Percentiles rank a stretch among this genome's conserved stretches.
Conservation (phyloP, 352 stramenopile species). For the Pythium chondricola region DNA sequence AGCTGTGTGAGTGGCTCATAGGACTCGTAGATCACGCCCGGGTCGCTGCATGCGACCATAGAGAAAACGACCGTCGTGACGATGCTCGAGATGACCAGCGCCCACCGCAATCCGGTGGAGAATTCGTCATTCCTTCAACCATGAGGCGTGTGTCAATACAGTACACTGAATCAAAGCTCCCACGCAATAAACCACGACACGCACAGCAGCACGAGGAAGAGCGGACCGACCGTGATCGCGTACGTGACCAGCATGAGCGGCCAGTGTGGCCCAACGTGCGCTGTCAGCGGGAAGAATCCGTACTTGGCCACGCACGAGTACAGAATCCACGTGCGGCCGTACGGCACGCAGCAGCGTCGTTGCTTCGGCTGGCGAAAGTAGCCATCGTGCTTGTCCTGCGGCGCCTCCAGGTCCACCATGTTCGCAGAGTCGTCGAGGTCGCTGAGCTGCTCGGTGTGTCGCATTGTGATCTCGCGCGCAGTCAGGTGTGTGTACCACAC, state of each 20-base stretch:
- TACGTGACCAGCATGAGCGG: slow-evolving; percentile 74
- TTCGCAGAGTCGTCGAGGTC: not conserved
- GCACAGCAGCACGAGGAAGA: slow-evolving; percentile 45
- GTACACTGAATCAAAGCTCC: no score
- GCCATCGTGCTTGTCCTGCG: slow-evolving; percentile 4
- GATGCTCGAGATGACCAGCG: slow-evolving; percentile 42
- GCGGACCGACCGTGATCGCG: slow-evolving; percentile 45
- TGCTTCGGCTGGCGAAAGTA: slow-evolving; percentile 13
- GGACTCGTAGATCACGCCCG: slow-evolving; percentile 56
- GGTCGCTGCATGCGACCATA: slow-evolving; percentile 73
- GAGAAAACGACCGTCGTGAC: slow-evolving; percentile 65
- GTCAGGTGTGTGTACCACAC: no score
- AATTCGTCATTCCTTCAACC: slow-evolving; percentile 27
- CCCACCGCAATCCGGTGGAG: slow-evolving; percentile 32
- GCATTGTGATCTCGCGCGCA: no score
- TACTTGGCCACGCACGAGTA: slow-evolving; percentile 40
- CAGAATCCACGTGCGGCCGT: slow-evolving; percentile 51
- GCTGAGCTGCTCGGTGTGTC: no score
- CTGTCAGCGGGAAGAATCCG: slow-evolving; percentile 54
- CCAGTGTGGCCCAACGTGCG: slow-evolving; percentile 67
- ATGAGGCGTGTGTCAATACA: not conserved
- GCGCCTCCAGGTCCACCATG: not conserved
- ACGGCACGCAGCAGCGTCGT: slow-evolving; percentile 24
- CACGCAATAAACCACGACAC: slow-evolving; percentile 2
- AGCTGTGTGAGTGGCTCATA: slow-evolving; percentile 22